Percentiles rank a stretch among this genome's conserved stretches.
phyloP scores from a whole-genome alignment of 2,329 filamentous ascomycete species.

The Fusarium sp. region DNA sequence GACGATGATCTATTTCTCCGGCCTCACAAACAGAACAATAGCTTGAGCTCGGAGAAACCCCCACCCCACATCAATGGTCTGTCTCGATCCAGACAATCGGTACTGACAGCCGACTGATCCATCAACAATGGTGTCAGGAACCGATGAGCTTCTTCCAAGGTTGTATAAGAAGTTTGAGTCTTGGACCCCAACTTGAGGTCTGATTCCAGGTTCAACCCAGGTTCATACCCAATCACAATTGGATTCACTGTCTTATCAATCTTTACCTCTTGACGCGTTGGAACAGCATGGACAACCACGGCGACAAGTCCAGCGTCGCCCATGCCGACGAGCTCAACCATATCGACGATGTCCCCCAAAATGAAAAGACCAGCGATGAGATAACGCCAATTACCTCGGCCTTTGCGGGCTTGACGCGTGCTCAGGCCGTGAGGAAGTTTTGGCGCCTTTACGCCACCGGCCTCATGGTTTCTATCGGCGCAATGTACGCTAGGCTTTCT shows the following conservation, averaged over 20 bases:
- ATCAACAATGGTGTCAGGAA: background rate
- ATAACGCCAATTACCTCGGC: background rate
- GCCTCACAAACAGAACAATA: background rate
- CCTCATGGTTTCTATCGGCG: background rate
- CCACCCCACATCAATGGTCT: background rate
- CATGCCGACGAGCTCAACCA: background rate
- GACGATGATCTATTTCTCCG: background rate
- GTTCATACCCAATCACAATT: background rate
- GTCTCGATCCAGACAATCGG: background rate
- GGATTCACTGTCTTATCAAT: background rate
- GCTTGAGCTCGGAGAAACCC: background rate
- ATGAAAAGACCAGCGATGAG: background rate
- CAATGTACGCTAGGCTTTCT: background rate
- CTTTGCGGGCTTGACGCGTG: slow-evolving; percentile 1
- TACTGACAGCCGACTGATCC: background rate
- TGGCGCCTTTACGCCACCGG: background rate
- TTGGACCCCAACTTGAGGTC: background rate
- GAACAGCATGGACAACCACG: background rate
- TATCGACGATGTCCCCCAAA: background rate
- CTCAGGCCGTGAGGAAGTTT: background rate
- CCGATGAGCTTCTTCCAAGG: background rate
- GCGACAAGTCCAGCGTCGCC: background rate
- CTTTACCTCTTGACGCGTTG: background rate
- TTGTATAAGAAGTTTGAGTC: background rate
- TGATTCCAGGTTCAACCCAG: background rate